Base-by-base conservation (phyloP, 805 yeast species). In the Spathaspora hagerdaliae region DNA sequence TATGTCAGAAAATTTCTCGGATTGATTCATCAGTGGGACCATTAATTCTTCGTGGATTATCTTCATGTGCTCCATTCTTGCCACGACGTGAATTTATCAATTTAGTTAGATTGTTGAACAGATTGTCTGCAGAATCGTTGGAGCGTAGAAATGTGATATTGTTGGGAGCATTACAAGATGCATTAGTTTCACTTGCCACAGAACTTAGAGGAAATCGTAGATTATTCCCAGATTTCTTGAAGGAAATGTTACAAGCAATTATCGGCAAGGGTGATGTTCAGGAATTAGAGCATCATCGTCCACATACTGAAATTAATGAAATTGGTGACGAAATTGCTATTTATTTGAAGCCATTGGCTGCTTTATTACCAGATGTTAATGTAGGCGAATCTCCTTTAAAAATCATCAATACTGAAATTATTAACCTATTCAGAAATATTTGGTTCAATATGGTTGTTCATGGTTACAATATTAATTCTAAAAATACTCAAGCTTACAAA, bases 401-500 rank as follows among this genome's bases (percentile, higher is more conserved):
- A 19, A 65, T 67, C 13, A 54, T 60, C 7, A 79, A 83, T 51
- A 78, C 79, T 35, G 69, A 68, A 1, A 68, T 81, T 1, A 68
- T 81, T 40, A 74, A 77, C 39, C 69, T 83, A 48, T 88, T 92
- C 71, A 78, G 95, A 58, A 86, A 94, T 63, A 81, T 89, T 38
- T 94, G 99, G 99, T 89, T 88, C 63, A 94, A 92, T 58, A 73
- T 94, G 75, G 92, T 84, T 4, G 86, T 91, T 27, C 96, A 94
- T 63, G 99, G 99, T 0, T 89, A 83, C 60, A 77, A 81, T n/a
- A 71, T 72, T 45, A 73, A 73, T 33, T 82, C 94, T 0, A 69
- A 71, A 11, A 69, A 82, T 57, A 75, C 80, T 12, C 64, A 67
- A 45, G 65, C 66, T n/a, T 75, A 78, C 56, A 61, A 64, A 37